These are phyloP conservation scores for Euphorbia peplus DNA, from an alignment of 345 rosid species.

Conservation along the genomic window DNA sequence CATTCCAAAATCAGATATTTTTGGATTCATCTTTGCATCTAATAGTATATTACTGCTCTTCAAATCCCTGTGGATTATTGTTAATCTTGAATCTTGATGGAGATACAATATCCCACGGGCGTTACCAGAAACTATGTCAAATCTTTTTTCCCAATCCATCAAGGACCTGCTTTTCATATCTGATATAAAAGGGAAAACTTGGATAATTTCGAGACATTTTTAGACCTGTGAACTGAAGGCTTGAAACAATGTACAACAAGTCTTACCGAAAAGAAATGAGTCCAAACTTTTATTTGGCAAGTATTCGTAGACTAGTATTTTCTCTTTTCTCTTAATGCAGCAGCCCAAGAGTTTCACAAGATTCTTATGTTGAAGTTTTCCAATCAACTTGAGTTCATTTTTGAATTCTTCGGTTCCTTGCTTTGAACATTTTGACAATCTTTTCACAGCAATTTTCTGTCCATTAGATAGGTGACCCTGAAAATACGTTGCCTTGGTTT, in stretches of 20 bases:
- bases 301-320: slow-evolving; percentile 20
- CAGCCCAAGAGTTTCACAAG: slow-evolving; percentile 25
- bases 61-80: slow-evolving; percentile 66
- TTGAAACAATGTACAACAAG: too few species aligned
- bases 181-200: too few species aligned
- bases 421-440: slow-evolving; percentile 8
- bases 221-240: too few species aligned
- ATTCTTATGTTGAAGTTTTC: slow-evolving; percentile 24
- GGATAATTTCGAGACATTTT: too few species aligned
- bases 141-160: slow-evolving; percentile 24
- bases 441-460: slow-evolving; percentile 20
- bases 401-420: slow-evolving; percentile 23
- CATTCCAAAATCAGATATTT: slow-evolving; percentile 30
- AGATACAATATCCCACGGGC: slow-evolving; percentile 49
- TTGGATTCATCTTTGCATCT: slow-evolving; percentile 46
- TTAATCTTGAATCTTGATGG: slow-evolving; percentile 5
- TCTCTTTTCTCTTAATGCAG: slow-evolving; percentile 18
- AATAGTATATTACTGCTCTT: slow-evolving; percentile 61
- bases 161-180: not conserved
- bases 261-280: slow-evolving; percentile 14
- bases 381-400: slow-evolving; percentile 19
- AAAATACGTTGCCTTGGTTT: not conserved
- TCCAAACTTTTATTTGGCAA: slow-evolving; percentile 21
- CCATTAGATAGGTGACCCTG: slow-evolving; percentile 22
- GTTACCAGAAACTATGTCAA: slow-evolving; percentile 47